These are phyloP conservation scores for Coemansia interrupta DNA, from an alignment of 192 early-diverging fungal genomes.

Conservation along the genomic window DNA sequence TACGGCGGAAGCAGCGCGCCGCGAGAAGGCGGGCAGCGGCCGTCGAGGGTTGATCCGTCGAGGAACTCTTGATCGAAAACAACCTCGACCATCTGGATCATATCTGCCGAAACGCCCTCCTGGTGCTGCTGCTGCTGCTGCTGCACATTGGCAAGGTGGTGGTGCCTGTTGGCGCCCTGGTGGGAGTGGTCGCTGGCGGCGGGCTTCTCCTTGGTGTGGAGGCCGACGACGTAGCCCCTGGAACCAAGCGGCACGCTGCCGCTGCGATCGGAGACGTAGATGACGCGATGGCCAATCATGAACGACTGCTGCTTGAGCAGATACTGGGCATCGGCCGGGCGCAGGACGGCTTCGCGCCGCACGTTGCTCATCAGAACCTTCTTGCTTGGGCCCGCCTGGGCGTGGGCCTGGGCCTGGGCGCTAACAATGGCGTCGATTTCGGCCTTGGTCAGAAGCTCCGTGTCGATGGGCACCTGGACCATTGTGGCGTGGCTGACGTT, in stretches of 20 bases:
- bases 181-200: conserved; percentile 1
- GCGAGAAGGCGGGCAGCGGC: conserved; percentile 70
- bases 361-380: conserved; percentile 35
- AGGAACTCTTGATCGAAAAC: conserved; percentile 83
- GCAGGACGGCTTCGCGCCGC: conserved; percentile 61
- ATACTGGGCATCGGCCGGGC: conserved; percentile 71
- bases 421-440: conserved; percentile 27
- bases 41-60: conserved; percentile 72
- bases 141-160: conserved; percentile 63
- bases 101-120: conserved; percentile 42
- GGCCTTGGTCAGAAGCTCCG: conserved; percentile 28
- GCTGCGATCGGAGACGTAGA: conserved; percentile 64
- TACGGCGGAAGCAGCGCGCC: conserved; percentile 66
- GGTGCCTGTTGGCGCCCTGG: conserved; percentile 46
- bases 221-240: conserved; percentile 80
- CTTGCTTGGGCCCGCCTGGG: conserved; percentile 6
- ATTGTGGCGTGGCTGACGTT: conserved; percentile 27
- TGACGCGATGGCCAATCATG: conserved; percentile 82
- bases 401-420: background rate
- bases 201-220: conserved; percentile 40
- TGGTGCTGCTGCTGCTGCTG: conserved; percentile 13
- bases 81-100: conserved; percentile 74
- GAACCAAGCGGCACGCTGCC: conserved; percentile 72
- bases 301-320: conserved; percentile 75
- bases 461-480: conserved; percentile 32